These are phyloP conservation scores for Oxytropis ochrocephala DNA, from an alignment of 306 rosid species.

Conservation along the genomic window DNA sequence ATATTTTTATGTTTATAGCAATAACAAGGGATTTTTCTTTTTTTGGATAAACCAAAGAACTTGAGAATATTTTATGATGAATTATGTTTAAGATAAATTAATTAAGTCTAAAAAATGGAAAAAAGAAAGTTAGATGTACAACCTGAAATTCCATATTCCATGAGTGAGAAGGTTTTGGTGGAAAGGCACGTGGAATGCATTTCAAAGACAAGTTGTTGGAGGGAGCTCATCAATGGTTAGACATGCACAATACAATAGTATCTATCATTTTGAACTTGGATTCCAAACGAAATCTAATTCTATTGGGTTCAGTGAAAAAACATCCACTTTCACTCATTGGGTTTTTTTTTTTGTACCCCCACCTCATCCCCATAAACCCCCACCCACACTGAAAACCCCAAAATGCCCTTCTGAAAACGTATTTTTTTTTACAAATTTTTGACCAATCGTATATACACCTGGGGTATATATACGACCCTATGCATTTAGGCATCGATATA, in stretches of 20 bases:
- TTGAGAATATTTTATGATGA: neutral
- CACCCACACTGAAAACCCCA: no score
- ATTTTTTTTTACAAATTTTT: no score
- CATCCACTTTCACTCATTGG: no score
- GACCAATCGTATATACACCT: no score
- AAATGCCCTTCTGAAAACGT: no score
- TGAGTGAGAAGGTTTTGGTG: slow-evolving; percentile 30
- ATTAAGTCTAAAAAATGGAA: neutral
- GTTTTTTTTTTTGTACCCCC: no score
- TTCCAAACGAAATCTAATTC: neutral
- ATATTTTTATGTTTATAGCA: neutral
- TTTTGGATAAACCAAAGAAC: neutral
- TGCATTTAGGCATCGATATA: no score
- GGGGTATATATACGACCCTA: no score
- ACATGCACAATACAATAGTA: slow-evolving; percentile 15
- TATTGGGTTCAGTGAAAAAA: no score
- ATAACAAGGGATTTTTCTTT: neutral
- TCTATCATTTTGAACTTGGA: slow-evolving; percentile 15
- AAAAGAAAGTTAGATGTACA: neutral
- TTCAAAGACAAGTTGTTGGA: slow-evolving; percentile 36
- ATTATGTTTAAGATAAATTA: neutral
- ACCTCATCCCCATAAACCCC: no score
- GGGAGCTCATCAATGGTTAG: slow-evolving; percentile 23
- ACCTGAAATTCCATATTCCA: slow-evolving; percentile 7
- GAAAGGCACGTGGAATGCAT: slow-evolving; percentile 74